Evolutionary conservation across 2,329 filamentous ascomycete genomes (phyloP), one percentile per base, ranked within the genome.

Genomic region (Fonsecaea multimorphosa): DNA sequence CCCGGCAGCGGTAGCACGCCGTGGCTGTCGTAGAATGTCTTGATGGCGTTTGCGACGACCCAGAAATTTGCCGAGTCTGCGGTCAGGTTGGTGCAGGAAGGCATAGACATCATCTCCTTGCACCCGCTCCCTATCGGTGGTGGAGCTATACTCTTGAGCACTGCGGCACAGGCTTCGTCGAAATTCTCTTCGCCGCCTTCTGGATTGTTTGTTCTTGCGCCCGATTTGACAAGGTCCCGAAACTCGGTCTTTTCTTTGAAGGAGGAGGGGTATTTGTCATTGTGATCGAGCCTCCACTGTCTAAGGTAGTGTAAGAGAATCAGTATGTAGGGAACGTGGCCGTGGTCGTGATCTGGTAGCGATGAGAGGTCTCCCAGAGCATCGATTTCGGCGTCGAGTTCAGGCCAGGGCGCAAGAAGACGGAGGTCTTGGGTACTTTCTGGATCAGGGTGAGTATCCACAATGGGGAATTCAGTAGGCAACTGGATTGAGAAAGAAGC

Each of bases 111-210:
- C 8, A 98, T 88, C 69, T 94, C 88, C 68, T 85, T 87, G 46
- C 96, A 84, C 2, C 88, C 86, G 52, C 86, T 86, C 46, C 90
- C 88, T 22, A 96, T 77, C 29, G 85, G 85, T 53, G 89, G 87
- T 19, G 83, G 80, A 51, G 89, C 88, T 34, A 99, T 82, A n/a
- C 90, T 91, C 78, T 96, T 96, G 73, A 98, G 83, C 0, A 98
- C 93, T 4, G 93, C 92, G 14, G 87, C 88, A 53, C 89, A 88
- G 3, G 95, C 96, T 78, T 99, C 95, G 67, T 97, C 92, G 74
- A 93, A 99, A 77, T 99, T 99, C 80, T 99, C 95, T 75, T 99
- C 95, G 63, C 91, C 91, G 53, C 93, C 93, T 76, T 96, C 93
- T 0, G 92, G 78, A 64, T 88, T 96, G 71, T 89, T 81, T 58